Conservation (phyloP, 2,329 filamentous ascomycete species). For the Ophiostoma sp. region DNA sequence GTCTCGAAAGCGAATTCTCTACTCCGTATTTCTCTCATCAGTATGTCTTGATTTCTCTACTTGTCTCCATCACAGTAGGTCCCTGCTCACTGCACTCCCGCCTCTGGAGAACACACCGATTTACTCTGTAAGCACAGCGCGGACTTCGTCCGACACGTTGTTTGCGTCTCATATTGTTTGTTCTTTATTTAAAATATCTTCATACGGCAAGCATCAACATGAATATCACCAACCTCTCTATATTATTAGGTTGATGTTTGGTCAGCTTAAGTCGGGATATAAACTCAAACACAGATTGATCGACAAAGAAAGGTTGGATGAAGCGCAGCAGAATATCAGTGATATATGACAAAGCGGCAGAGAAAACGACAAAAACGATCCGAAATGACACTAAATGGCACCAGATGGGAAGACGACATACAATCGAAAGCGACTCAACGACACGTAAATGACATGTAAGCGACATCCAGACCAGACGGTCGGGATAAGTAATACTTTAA, state of each 20-base stretch:
- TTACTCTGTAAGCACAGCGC: not conserved
- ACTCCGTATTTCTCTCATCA: not conserved
- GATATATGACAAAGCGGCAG: not conserved
- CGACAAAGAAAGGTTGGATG: not conserved
- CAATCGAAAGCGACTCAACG: not conserved
- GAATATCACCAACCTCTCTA: not conserved
- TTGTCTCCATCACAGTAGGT: not conserved
- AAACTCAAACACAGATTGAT: not conserved
- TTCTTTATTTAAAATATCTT: not conserved
- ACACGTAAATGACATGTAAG: not conserved
- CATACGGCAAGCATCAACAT: not conserved
- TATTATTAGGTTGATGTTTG: not conserved
- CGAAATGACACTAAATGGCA: not conserved
- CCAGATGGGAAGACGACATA: not conserved
- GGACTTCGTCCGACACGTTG: not conserved
- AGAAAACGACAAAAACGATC: not conserved
- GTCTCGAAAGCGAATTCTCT: not conserved
- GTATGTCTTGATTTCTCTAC: not conserved
- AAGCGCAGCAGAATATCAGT: not conserved
- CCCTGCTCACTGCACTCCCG: not conserved
- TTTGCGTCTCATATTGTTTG: not conserved
- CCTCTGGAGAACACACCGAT: not conserved
- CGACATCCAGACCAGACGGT: conserved; percentile 1
- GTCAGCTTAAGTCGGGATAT: not conserved
- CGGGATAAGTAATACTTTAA: not conserved